Percentiles rank a stretch among this genome's conserved stretches.
Evolutionary conservation across 2,329 filamentous ascomycete species (phyloP).

Genomic region (Aspergillus novoparasiticus): DNA sequence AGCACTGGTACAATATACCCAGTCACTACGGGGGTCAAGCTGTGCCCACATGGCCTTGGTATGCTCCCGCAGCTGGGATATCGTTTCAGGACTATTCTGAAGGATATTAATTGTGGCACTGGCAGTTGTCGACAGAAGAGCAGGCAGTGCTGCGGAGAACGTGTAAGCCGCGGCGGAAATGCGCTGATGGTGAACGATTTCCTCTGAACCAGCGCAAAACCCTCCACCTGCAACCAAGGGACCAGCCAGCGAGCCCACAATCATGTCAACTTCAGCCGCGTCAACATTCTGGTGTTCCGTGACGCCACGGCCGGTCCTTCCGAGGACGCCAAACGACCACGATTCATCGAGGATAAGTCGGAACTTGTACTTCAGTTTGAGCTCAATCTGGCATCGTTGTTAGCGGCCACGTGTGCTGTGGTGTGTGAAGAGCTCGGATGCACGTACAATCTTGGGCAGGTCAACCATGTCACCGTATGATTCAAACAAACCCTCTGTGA

Average conservation of each 20-base stretch:
- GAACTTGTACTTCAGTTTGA: conserved; percentile 97
- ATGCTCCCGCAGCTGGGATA: conserved; percentile 79
- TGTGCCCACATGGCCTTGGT: conserved; percentile 83
- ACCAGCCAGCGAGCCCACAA: conserved; percentile 87
- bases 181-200: conserved; percentile 94
- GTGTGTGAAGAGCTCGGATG: not conserved
- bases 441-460: conserved; percentile 76
- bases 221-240: conserved; percentile 90
- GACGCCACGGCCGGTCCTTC: conserved; percentile 84
- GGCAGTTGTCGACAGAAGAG: conserved; percentile 91
- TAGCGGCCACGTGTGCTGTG: not conserved
- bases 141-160: conserved; percentile 91
- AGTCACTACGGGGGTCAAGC: conserved; percentile 90
- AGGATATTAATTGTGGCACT: conserved; percentile 86
- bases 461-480: conserved; percentile 82
- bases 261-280: conserved; percentile 92
- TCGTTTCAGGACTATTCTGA: conserved; percentile 81
- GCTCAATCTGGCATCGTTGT: conserved; percentile 64
- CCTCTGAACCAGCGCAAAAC: conserved; percentile 88
- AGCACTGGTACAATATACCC: conserved; percentile 80
- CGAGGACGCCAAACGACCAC: conserved; percentile 94
- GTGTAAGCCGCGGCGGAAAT: conserved; percentile 92
- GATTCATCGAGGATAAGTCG: conserved; percentile 96
- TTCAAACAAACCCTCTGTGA: conserved; percentile 94
- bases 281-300: conserved; percentile 98